phyloP scores from a whole-genome alignment of 345 rosid genomes.

The Pugionium cornutum region DNA sequence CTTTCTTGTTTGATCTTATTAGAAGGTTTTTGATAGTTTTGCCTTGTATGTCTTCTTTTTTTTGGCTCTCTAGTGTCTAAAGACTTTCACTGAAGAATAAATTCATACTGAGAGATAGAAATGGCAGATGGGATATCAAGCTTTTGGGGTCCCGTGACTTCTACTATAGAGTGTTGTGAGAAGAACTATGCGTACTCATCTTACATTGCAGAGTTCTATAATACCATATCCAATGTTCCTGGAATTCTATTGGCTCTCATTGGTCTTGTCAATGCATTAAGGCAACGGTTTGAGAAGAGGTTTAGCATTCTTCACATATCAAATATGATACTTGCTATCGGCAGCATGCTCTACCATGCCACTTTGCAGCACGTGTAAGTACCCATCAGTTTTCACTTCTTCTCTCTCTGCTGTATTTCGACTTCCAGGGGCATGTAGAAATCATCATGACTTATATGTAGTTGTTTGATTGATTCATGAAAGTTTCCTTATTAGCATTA shows the following conservation, averaged over 20 bases:
- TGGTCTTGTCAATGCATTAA: constrained; percentile 80
- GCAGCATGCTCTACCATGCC: constrained; percentile 93
- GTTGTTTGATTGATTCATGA: neutral
- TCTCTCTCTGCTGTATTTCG: too few relatives aligned
- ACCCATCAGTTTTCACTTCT: neutral
- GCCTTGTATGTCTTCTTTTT: neutral
- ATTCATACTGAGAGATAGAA: constrained; percentile 31
- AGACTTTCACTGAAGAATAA: constrained; percentile 12
- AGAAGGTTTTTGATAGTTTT: neutral
- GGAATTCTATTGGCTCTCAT: constrained; percentile 75
- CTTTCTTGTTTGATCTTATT: neutral
- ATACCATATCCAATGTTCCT: constrained; percentile 77
- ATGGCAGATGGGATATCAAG: constrained; percentile 80
- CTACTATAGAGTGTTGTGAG: constrained; percentile 83
- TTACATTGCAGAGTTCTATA: constrained; percentile 86
- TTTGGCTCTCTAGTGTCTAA: constrained; percentile 21
- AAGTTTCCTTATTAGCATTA: neutral
- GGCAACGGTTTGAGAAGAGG: constrained; percentile 94
- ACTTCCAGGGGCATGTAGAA: neutral
- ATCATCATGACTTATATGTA: neutral
- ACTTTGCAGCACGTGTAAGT: constrained; percentile 81
- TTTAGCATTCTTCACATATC: constrained; percentile 88
- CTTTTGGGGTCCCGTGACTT: constrained; percentile 96
- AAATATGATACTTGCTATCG: constrained; percentile 84
- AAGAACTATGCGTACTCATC: constrained; percentile 70